Conservation (phyloP, 345 rosid genomes). For the Euphorbia pulcherrima region DNA sequence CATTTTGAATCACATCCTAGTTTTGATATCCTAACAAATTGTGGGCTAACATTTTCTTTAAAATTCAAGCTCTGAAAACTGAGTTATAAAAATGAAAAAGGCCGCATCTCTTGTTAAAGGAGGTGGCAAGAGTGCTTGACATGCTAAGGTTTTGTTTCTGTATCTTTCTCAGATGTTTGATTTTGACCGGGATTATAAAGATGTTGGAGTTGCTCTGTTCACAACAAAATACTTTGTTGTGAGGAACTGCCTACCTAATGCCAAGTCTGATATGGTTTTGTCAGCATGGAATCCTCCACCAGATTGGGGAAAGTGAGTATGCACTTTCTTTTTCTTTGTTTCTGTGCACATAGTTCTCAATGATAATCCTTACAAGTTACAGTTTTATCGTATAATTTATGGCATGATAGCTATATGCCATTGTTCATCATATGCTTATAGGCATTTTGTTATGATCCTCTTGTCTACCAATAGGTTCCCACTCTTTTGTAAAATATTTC, state of each 20-base stretch:
- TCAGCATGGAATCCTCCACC: constrained; percentile 97
- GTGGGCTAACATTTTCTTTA: not conserved
- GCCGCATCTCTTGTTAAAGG: not conserved
- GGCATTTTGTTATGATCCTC: not conserved
- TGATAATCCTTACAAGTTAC: not conserved
- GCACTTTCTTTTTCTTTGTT: constrained; percentile 17
- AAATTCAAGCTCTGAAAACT: not conserved
- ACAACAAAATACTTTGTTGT: constrained; percentile 80
- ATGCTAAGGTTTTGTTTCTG: not conserved
- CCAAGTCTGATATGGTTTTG: constrained; percentile 84
- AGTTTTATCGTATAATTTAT: not conserved
- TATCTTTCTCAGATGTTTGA: constrained; percentile 65
- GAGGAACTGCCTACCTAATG: constrained; percentile 74
- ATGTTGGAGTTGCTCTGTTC: constrained; percentile 86
- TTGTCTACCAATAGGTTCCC: not conserved
- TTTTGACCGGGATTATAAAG: constrained; percentile 97
- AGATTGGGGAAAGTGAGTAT: constrained; percentile 92
- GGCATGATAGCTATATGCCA: not conserved
- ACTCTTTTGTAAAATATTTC: not conserved
- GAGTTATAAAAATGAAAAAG: not conserved
- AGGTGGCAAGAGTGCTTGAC: not conserved
- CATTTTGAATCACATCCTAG: not conserved
- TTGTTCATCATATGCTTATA: not conserved
- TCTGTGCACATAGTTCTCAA: not conserved
- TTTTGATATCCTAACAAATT: not conserved